Base-by-base conservation (phyloP, 768 basidiomycete species). In the Cystobasidium ongulense region DNA sequence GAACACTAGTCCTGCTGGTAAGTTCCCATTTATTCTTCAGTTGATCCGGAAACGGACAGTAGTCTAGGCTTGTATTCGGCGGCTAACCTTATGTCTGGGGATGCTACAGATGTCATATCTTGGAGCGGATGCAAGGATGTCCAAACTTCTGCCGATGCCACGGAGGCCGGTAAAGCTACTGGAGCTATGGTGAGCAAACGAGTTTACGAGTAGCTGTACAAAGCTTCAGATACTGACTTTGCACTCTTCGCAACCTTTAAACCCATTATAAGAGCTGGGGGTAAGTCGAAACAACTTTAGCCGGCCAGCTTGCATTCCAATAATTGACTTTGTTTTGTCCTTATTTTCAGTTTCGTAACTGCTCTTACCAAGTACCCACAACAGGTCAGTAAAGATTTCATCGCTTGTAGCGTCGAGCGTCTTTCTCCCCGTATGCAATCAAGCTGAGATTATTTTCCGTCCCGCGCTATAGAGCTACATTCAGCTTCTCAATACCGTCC, bases 21-120 rank as follows among this genome's bases (percentile, higher is more conserved):
- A 89, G 90, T 76, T 84, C 87, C 31, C 46, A 43, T 33, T 15
- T n/a, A n/a, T n/a, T n/a, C n/a, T n/a, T n/a, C n/a, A n/a, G n/a
- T n/a, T n/a, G n/a, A n/a, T n/a, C n/a, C n/a, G n/a, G n/a, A n/a
- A n/a, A n/a, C n/a, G n/a, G n/a, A n/a, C n/a, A n/a, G n/a, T n/a
- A n/a, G n/a, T n/a, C n/a, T n/a, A n/a, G n/a, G n/a, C n/a, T n/a
- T n/a, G n/a, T n/a, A n/a, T n/a, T n/a, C n/a, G n/a, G n/a, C n/a
- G n/a, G n/a, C n/a, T n/a, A n/a, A n/a, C n/a, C n/a, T n/a, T n/a
- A n/a, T n/a, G n/a, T n/a, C n/a, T n/a, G n/a, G n/a, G n/a, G n/a
- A n/a, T n/a, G n/a, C 8, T 63, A 15, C 70, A 54, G 68, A 75
- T 27, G 73, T 74, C 31, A 74, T 75, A 25, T 75, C 73, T 43